phyloP scores from a whole-genome alignment of 208 protist species.

The Strigomonas galati region DNA sequence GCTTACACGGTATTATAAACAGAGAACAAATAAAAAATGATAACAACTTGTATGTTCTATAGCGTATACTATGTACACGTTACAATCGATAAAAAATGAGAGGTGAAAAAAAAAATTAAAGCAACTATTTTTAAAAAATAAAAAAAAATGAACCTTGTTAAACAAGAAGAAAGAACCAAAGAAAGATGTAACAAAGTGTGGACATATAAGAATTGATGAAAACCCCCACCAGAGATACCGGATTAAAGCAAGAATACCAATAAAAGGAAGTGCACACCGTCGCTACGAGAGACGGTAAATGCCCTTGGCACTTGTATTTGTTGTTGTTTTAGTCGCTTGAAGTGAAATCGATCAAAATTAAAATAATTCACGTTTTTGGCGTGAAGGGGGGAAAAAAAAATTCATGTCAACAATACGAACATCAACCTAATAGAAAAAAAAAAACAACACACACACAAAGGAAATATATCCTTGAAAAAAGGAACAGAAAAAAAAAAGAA shows the following conservation, averaged over 20 bases:
- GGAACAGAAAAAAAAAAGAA: constrained; percentile 10
- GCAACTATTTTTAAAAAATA: background rate
- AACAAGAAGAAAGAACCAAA: too few relatives aligned
- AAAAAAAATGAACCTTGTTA: background rate
- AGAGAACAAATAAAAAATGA: too few relatives aligned
- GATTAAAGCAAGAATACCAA: background rate
- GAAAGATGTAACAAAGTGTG: background rate
- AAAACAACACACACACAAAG: constrained; percentile 3
- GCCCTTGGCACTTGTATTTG: too few relatives aligned
- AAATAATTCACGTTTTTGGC: background rate
- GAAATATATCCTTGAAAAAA: background rate
- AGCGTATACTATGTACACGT: constrained; percentile 4
- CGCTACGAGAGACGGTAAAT: too few relatives aligned
- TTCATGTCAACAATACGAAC: background rate
- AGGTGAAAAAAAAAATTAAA: constrained; percentile 14
- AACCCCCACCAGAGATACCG: background rate
- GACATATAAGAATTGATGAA: background rate
- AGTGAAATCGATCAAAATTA: background rate
- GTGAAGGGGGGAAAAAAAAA: background rate
- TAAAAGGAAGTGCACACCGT: background rate
- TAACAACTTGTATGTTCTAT: background rate
- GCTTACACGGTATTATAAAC: too few relatives aligned
- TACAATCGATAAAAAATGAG: constrained; percentile 3
- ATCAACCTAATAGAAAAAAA: background rate
- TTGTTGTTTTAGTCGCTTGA: constrained; percentile 4